These are phyloP conservation scores for Scytalidium sp. DNA, from an alignment of 2,329 filamentous ascomycete genomes.

Conservation along the genomic window DNA sequence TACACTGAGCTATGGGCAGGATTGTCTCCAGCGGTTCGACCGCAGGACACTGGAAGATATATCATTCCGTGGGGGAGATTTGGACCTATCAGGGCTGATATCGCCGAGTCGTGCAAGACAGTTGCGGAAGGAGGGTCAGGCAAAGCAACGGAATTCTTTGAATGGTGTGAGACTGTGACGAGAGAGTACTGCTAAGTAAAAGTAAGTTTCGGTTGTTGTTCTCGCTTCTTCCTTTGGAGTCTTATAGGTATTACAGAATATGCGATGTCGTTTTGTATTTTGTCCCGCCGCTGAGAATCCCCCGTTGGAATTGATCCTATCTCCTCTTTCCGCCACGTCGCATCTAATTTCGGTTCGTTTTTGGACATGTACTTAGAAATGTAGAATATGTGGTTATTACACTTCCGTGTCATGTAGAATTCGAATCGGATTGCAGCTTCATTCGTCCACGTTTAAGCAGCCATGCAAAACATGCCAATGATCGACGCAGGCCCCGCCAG, in stretches of 20 bases:
- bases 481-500: not conserved
- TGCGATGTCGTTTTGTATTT: no score
- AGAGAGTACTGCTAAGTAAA: not conserved
- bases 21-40: slow-evolving; percentile 7
- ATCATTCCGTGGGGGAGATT: slow-evolving; percentile 30
- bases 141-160: slow-evolving; percentile 16
- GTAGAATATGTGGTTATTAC: no score
- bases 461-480: not conserved
- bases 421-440: not conserved
- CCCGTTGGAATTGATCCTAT: no score
- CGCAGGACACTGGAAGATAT: slow-evolving; percentile 15
- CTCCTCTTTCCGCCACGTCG: no score
- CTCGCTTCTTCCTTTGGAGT: no score
- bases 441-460: not conserved
- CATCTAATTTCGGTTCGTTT: no score
- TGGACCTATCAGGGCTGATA: slow-evolving; percentile 17
- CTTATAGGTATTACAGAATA: no score
- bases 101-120: slow-evolving; percentile 12
- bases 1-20: slow-evolving; percentile 11
- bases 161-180: slow-evolving; percentile 19
- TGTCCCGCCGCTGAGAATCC: no score
- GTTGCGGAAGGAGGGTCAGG: slow-evolving; percentile 18
- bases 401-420: no score
- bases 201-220: no score
- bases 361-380: no score